Conservation (phyloP, 257 asterid species). For the Handroanthus guayacan region DNA sequence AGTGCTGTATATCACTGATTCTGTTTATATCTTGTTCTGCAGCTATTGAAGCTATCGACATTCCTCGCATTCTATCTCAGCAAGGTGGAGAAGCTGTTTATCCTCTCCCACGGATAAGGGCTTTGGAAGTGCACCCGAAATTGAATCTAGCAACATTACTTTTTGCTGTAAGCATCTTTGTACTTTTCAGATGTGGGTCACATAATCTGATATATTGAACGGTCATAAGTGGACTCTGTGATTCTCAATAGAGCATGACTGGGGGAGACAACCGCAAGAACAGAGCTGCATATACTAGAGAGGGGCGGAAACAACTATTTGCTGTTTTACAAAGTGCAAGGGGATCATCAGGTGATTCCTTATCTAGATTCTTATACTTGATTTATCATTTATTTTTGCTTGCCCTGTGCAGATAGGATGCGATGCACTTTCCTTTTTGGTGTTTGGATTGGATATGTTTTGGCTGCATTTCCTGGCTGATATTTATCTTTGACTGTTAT, state of each 20-base stretch:
- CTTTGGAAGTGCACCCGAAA: slow-evolving; percentile 92
- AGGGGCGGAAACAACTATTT: slow-evolving; percentile 94
- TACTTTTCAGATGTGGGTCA: slow-evolving; percentile 26
- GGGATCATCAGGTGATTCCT: slow-evolving; percentile 93
- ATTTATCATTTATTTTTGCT: slow-evolving; percentile 28
- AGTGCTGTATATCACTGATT: slow-evolving; percentile 25
- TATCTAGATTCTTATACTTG: slow-evolving; percentile 30
- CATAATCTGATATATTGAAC: slow-evolving; percentile 31
- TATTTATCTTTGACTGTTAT: slow-evolving; percentile 9
- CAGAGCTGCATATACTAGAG: slow-evolving; percentile 91
- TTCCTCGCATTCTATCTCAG: slow-evolving; percentile 96
- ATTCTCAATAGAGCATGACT: slow-evolving; percentile 66
- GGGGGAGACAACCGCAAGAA: slow-evolving; percentile 87
- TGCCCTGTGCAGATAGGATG: slow-evolving; percentile 20
- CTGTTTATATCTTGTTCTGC: slow-evolving; percentile 44
- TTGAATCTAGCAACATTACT: slow-evolving; percentile 84
- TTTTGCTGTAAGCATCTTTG: slow-evolving; percentile 72
- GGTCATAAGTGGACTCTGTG: slow-evolving; percentile 28
- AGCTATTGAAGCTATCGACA: slow-evolving; percentile 95
- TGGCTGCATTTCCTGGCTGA: slow-evolving; percentile 24
- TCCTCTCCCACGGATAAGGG: slow-evolving; percentile 92
- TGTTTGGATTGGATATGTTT: slow-evolving; percentile 26
- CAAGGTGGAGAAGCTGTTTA: slow-evolving; percentile 99
- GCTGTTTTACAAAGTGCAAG: slow-evolving; percentile 98
- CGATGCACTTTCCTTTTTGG: slow-evolving; percentile 27